Base-by-base conservation (phyloP, 768 basidiomycete species). In the Boletus sensibilis region DNA sequence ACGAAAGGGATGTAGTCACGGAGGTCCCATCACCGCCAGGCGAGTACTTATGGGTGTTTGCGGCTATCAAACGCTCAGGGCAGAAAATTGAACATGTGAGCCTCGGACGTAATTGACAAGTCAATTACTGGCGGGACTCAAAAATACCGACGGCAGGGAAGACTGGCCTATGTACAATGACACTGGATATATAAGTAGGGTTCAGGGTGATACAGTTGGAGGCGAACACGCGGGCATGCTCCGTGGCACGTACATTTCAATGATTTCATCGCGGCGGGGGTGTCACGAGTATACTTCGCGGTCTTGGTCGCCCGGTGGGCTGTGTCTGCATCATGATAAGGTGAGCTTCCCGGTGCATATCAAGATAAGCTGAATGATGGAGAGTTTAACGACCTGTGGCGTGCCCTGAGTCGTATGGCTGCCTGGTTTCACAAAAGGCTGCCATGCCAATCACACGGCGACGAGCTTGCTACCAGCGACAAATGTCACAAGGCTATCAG, bases 71-170 rank as follows among this genome's bases (percentile, higher is more conserved):
- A 42, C 23, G 6, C 4, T 2, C 42, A 35, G 37, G 34, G 27
- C 18, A 2, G 12, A 21, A 8, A 4, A 10, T 39, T 10, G 27
- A 4, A 9, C 61, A 57, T 57, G 64, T 56, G 55, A 64, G 45
- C 53, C 44, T 62, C 57, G 64, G 58, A 54, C 50, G 40, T 53
- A 70, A 35, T 53, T 39, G 39, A 46, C 35, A 49, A 33, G 23
- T 27, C 40, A 25, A 27, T 41, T 51, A 6, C 1, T 21, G 52
- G 35, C 29, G 13, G 14, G 27, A 33, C 31, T 27, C 9, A 49
- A 59, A 55, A 60, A 31, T 41, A 31, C 5, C 39, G 9, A 40
- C 29, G 47, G 47, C 31, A 43, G 58, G 44, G 38, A 43, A 25
- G 34, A 12, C 34, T 48, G 27, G 27, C 54, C 20, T 45, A 18